Evolutionary conservation across 345 rosid genomes (phyloP).

Genomic region (Populus nigra): DNA sequence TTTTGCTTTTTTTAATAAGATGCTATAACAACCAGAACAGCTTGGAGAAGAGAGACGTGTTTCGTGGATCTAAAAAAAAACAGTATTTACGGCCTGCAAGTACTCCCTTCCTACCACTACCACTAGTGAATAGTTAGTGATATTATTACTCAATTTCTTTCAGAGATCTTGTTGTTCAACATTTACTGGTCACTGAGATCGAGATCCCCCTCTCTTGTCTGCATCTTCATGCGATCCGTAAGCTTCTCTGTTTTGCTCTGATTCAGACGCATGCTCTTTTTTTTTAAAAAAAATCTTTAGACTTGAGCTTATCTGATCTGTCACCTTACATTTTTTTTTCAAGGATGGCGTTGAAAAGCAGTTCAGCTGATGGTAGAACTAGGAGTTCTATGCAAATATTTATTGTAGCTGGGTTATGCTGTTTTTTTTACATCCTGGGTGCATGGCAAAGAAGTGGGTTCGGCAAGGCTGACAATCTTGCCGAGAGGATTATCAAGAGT

Average conservation of each 20-base stretch:
- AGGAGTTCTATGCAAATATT: slow-evolving; percentile 86
- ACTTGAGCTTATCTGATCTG: not conserved
- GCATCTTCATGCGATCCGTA: not conserved
- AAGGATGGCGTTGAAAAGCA: slow-evolving; percentile 70
- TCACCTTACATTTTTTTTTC: not conserved
- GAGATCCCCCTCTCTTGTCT: not conserved
- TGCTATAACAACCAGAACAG: no score
- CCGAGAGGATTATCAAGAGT: slow-evolving; percentile 72
- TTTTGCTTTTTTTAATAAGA: no score
- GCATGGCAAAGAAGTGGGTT: slow-evolving; percentile 99
- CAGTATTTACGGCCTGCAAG: no score
- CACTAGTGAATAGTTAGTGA: no score
- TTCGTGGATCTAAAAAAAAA: no score
- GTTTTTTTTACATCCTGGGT: slow-evolving; percentile 87
- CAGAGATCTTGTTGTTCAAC: not conserved
- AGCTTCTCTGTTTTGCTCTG: not conserved
- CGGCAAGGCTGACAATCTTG: slow-evolving; percentile 96
- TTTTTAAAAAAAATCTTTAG: not conserved
- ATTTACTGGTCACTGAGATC: not conserved
- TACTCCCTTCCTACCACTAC: no score
- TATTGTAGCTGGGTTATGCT: slow-evolving; percentile 74
- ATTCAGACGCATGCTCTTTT: not conserved
- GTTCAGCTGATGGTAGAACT: slow-evolving; percentile 70
- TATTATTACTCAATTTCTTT: no score
- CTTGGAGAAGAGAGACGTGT: no score